Evolutionary conservation across 2,329 filamentous ascomycete genomes (phyloP).

Genomic region (Phyllosticta capitalensis): DNA sequence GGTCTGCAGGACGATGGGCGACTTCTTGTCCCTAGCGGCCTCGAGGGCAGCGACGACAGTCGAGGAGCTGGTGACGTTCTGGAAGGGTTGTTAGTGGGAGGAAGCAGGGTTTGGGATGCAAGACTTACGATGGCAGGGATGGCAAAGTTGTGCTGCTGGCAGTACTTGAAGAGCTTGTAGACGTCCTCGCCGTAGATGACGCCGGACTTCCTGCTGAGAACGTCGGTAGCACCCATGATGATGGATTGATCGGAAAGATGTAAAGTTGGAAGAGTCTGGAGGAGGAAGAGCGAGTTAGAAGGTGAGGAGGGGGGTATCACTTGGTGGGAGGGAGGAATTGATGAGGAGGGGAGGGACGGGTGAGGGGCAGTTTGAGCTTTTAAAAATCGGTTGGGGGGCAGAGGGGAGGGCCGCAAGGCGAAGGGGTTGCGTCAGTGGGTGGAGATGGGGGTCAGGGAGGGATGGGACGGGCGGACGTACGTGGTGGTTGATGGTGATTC

Average conservation of each 20-base stretch:
- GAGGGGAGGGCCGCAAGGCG: neutral
- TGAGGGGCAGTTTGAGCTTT: slow-evolving; percentile 10
- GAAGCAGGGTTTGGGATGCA: slow-evolving; percentile 10
- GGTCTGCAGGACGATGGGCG: slow-evolving; percentile 86
- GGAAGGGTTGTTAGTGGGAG: slow-evolving; percentile 12
- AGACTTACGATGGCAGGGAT: slow-evolving; percentile 59
- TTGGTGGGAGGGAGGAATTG: slow-evolving; percentile 1
- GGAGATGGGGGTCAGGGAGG: neutral
- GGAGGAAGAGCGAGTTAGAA: neutral
- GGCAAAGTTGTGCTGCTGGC: slow-evolving; percentile 77
- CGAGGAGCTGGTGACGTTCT: slow-evolving; percentile 87
- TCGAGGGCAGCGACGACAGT: slow-evolving; percentile 81
- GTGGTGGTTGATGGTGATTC: neutral
- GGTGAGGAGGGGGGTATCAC: neutral
- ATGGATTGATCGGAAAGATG: neutral
- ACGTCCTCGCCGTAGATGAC: slow-evolving; percentile 58
- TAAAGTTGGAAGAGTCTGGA: slow-evolving; percentile 4
- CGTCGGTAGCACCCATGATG: slow-evolving; percentile 40
- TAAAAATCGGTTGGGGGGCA: neutral
- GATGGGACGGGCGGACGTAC: neutral
- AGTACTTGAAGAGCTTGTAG: slow-evolving; percentile 72
- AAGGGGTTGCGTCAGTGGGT: slow-evolving; percentile 9
- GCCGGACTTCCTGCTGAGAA: slow-evolving; percentile 54
- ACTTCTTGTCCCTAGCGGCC: slow-evolving; percentile 84
- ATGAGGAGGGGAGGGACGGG: slow-evolving; percentile 9